These are phyloP conservation scores for Ramalina intermedia DNA, from an alignment of 495 filamentous ascomycete species.

Conservation along the genomic window DNA sequence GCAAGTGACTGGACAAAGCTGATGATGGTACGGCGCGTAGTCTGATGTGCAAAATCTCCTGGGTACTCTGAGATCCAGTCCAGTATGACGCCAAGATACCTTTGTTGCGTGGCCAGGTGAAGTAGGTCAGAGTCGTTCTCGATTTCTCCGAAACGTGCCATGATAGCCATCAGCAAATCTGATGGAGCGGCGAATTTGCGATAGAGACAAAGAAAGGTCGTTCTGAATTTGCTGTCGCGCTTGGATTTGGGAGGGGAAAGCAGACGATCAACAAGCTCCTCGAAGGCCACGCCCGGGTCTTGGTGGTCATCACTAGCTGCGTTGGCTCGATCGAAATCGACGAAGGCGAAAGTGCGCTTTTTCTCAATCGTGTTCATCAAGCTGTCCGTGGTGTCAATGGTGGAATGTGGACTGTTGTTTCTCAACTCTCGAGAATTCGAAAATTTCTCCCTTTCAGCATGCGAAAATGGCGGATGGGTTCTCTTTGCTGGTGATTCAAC, in stretches of 20 bases:
- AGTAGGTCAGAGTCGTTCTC: constrained; percentile 43
- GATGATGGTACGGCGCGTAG: constrained; percentile 51
- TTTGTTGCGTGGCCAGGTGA: constrained; percentile 62
- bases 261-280: constrained; percentile 79
- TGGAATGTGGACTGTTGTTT: background rate
- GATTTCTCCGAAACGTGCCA: constrained; percentile 54
- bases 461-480: too few species aligned
- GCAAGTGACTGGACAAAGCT: constrained; percentile 58
- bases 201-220: constrained; percentile 86
- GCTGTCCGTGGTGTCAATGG: too few species aligned
- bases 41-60: constrained; percentile 77
- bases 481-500: too few species aligned
- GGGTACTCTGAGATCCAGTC: constrained; percentile 87
- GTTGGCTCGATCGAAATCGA: background rate
- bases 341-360: too few species aligned
- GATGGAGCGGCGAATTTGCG: constrained; percentile 80
- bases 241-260: constrained; percentile 70
- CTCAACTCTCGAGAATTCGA: background rate
- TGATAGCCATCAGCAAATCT: constrained; percentile 57
- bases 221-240: constrained; percentile 67
- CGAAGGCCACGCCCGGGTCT: constrained; percentile 56
- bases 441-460: too few species aligned
- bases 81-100: constrained; percentile 68
- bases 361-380: too few species aligned
- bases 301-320: constrained; percentile 16